Evolutionary conservation across 352 stramenopile species (phyloP).

Genomic region (Phytopythium delawarense): DNA sequence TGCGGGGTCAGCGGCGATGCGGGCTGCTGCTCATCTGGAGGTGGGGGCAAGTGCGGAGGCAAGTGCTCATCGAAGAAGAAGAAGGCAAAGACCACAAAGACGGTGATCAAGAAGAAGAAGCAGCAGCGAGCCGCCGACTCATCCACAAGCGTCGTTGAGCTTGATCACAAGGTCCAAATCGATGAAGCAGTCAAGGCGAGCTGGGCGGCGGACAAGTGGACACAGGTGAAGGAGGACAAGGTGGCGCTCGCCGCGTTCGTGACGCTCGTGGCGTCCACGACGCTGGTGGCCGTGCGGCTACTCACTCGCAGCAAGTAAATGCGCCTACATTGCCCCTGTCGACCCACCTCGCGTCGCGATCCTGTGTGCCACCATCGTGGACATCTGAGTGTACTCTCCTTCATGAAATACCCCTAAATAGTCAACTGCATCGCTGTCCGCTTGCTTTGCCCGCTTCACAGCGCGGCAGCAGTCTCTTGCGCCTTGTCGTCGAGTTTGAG

Average conservation of each 20-base stretch:
- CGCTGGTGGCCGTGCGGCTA: slow-evolving; percentile 45
- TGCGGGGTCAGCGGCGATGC: slow-evolving; percentile 25
- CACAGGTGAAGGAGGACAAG: slow-evolving; percentile 39
- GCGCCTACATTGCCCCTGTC: neutral
- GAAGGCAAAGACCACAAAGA: slow-evolving; percentile 19
- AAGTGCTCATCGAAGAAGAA: slow-evolving; percentile 33
- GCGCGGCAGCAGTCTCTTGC: slow-evolving; percentile 19
- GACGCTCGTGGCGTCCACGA: slow-evolving; percentile 46
- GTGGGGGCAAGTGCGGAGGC: slow-evolving; percentile 18
- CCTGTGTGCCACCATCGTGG: neutral
- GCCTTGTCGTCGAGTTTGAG: slow-evolving; percentile 55
- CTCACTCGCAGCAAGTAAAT: slow-evolving; percentile 33
- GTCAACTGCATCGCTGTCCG: neutral
- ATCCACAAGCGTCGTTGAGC: neutral
- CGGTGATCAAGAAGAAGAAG: slow-evolving; percentile 11
- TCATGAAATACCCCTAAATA: slow-evolving; percentile 1
- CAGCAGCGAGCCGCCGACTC: neutral
- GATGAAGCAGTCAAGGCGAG: slow-evolving; percentile 1
- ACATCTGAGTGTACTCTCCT: slow-evolving; percentile 5
- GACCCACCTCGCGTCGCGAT: neutral
- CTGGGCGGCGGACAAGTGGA: slow-evolving; percentile 19
- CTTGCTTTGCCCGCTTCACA: neutral
- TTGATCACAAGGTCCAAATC: neutral
- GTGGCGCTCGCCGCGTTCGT: slow-evolving; percentile 41
- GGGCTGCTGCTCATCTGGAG: slow-evolving; percentile 30